Evolutionary conservation across 2,329 filamentous ascomycete species (phyloP).

Genomic region (Neobulgaria alba): DNA sequence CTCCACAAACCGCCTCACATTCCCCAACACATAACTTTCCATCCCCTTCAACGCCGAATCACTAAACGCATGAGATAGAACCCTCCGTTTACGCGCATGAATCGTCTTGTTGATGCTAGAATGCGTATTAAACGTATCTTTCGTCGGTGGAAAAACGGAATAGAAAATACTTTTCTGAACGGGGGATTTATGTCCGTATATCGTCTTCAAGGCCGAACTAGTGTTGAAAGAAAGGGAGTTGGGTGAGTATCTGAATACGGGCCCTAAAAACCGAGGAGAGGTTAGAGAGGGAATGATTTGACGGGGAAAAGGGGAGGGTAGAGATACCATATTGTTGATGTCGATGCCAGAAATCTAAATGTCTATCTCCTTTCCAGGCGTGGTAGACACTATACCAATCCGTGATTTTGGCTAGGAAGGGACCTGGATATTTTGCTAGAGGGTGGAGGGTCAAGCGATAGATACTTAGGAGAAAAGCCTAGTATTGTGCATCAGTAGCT

Average conservation of each 20-base stretch:
- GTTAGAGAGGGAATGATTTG: no score
- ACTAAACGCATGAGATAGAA: slow-evolving; percentile 58
- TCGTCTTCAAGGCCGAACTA: slow-evolving; percentile 55
- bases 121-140: slow-evolving; percentile 59
- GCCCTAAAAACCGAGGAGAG: no score
- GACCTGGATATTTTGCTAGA: slow-evolving; percentile 27
- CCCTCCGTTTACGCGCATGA: slow-evolving; percentile 58
- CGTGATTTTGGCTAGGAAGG: slow-evolving; percentile 25
- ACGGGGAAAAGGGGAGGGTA: no score
- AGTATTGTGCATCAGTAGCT: no score
- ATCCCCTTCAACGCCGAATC: slow-evolving; percentile 25
- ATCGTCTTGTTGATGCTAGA: slow-evolving; percentile 60
- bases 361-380: slow-evolving; percentile 27
- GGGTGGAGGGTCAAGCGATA: slow-evolving; percentile 24
- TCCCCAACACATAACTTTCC: slow-evolving; percentile 26
- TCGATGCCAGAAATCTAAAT: slow-evolving; percentile 26
- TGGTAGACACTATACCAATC: slow-evolving; percentile 24
- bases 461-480: slow-evolving; percentile 31
- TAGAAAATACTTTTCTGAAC: slow-evolving; percentile 65
- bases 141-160: slow-evolving; percentile 61
- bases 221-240: slow-evolving; percentile 73
- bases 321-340: slow-evolving; percentile 30
- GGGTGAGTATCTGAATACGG: slow-evolving; percentile 69
- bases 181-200: slow-evolving; percentile 56
- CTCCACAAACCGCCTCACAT: slow-evolving; percentile 50